Evolutionary conservation across 768 basidiomycete genomes (phyloP).

Genomic region (Calocera cornea): DNA sequence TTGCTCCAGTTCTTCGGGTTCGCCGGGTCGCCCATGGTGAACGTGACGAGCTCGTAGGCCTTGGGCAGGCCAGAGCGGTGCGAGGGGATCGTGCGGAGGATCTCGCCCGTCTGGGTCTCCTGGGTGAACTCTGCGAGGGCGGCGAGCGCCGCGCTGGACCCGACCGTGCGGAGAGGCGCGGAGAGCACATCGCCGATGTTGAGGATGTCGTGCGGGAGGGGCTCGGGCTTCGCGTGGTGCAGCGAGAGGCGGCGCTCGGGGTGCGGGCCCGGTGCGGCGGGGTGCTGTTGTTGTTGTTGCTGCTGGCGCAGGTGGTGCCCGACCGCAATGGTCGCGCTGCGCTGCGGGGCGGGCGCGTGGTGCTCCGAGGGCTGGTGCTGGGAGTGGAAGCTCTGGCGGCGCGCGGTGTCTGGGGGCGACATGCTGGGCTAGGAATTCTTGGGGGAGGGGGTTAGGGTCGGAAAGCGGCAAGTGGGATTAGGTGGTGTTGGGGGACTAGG

Average conservation of each 20-base stretch:
- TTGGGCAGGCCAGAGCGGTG: not conserved
- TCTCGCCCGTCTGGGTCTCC: not conserved
- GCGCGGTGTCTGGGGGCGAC: too few species aligned
- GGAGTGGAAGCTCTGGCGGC: too few species aligned
- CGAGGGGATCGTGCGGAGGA: not conserved
- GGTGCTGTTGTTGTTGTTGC: too few species aligned
- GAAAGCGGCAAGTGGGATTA: too few species aligned
- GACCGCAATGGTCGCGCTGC: not conserved
- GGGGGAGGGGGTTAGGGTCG: too few species aligned
- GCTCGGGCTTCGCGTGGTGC: not conserved
- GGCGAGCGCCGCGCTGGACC: not conserved
- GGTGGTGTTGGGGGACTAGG: too few species aligned
- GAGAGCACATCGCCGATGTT: not conserved
- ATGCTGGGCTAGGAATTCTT: too few species aligned
- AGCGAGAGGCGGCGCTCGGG: not conserved
- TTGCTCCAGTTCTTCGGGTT: conserved; percentile 46
- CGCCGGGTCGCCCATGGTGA: conserved; percentile 31
- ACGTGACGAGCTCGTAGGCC: not conserved
- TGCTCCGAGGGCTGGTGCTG: too few species aligned
- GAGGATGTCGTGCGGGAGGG: not conserved
- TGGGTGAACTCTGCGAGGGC: not conserved
- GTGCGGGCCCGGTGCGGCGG: too few species aligned
- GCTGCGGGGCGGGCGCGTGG: too few species aligned
- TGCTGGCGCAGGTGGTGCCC: not conserved
- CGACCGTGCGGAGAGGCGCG: not conserved